These are phyloP conservation scores for Claviceps africana DNA, from an alignment of 2,329 filamentous ascomycete species.

Conservation along the genomic window DNA sequence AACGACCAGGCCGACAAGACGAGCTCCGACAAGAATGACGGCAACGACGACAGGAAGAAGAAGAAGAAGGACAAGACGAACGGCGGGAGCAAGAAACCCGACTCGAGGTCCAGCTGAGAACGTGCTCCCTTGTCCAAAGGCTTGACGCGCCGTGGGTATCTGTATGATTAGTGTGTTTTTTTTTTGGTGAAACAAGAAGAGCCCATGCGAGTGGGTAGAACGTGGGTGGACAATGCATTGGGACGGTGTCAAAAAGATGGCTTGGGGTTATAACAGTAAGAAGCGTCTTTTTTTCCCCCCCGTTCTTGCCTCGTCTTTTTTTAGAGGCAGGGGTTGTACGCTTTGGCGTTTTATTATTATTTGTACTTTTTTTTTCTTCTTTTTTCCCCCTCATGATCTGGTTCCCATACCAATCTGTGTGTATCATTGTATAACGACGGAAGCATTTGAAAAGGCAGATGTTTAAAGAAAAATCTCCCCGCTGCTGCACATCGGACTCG, in stretches of 20 bases:
- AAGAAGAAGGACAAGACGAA: constrained; percentile 11
- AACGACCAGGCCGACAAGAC: constrained; percentile 12
- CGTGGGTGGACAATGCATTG: constrained; percentile 17
- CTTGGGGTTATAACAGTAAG: constrained; percentile 7
- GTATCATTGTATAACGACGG: background rate
- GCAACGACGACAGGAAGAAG: constrained; percentile 5
- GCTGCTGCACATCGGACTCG: background rate
- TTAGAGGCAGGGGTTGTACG: too few relatives aligned
- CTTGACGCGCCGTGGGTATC: constrained; percentile 7
- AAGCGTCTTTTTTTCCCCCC: constrained; percentile 7
- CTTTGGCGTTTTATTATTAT: background rate
- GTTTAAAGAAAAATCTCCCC: background rate
- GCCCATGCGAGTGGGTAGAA: constrained; percentile 8
- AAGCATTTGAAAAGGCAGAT: background rate
- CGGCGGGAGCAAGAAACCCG: constrained; percentile 21
- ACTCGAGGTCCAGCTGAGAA: constrained; percentile 19
- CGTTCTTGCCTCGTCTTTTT: constrained; percentile 6
- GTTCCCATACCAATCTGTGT: background rate
- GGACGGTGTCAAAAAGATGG: constrained; percentile 23
- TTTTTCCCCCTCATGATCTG: background rate
- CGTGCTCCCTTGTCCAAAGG: constrained; percentile 10
- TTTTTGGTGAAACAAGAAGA: background rate
- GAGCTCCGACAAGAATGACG: constrained; percentile 7
- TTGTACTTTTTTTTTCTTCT: background rate
- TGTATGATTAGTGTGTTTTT: constrained; percentile 9